Percentiles rank a stretch among this genome's conserved stretches.
phyloP scores from a whole-genome alignment of 768 basidiomycete species.

The Suillus subluteus region DNA sequence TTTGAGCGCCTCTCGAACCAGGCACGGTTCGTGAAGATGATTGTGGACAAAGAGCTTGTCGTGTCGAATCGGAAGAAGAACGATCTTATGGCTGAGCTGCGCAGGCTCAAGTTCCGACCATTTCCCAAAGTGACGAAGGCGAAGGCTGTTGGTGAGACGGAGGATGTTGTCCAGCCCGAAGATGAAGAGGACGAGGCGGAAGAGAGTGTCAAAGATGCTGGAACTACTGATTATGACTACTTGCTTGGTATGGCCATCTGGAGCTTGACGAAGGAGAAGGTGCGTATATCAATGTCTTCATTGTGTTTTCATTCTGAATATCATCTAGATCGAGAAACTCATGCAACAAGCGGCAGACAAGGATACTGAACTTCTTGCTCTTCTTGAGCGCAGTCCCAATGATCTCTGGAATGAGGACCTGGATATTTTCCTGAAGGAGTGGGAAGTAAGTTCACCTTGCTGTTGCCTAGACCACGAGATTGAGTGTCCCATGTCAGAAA shows the following conservation, averaged over 20 bases:
- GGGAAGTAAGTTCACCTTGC: slow-evolving; percentile 68
- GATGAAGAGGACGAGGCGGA: slow-evolving; percentile 54
- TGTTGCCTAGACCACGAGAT: background rate
- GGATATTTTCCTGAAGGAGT: slow-evolving; percentile 79
- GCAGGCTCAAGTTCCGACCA: slow-evolving; percentile 83
- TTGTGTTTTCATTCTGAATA: slow-evolving; percentile 13
- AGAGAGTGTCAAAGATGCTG: slow-evolving; percentile 45
- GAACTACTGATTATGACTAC: slow-evolving; percentile 83
- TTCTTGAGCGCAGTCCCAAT: slow-evolving; percentile 79
- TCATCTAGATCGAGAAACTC: slow-evolving; percentile 78
- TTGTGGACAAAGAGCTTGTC: slow-evolving; percentile 78
- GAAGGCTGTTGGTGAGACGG: slow-evolving; percentile 60
- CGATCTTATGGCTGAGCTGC: slow-evolving; percentile 83
- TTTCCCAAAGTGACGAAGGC: slow-evolving; percentile 78
- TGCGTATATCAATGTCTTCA: slow-evolving; percentile 27
- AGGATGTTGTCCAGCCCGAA: slow-evolving; percentile 58
- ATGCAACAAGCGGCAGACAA: slow-evolving; percentile 79
- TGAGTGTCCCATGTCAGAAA: slow-evolving; percentile 33
- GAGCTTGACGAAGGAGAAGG: slow-evolving; percentile 94
- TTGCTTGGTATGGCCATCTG: slow-evolving; percentile 93
- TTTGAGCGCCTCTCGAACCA: slow-evolving; percentile 92
- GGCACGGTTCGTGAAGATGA: slow-evolving; percentile 96
- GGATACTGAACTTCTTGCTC: slow-evolving; percentile 74
- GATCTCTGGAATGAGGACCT: slow-evolving; percentile 92
- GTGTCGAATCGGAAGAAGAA: slow-evolving; percentile 89